These are phyloP conservation scores for Choiromyces venosus DNA, from an alignment of 495 filamentous ascomycete species.

Conservation along the genomic window DNA sequence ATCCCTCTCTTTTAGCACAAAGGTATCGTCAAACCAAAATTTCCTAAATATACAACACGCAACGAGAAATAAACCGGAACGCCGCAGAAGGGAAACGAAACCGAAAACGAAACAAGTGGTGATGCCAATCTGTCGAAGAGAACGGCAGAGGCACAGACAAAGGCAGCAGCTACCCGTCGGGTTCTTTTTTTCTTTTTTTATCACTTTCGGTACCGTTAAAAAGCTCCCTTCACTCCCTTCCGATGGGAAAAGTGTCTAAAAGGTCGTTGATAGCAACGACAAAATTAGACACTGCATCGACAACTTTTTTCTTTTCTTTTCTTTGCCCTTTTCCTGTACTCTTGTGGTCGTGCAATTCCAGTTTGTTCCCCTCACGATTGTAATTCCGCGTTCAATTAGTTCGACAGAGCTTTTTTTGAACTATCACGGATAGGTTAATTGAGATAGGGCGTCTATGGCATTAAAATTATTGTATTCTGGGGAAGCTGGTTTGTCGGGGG, in stretches of 20 bases:
- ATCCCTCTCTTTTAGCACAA: background rate
- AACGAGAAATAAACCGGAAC: conserved; percentile 20
- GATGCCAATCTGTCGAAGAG: conserved; percentile 10
- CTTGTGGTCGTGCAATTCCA: background rate
- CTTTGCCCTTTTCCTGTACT: background rate
- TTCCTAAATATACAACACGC: background rate
- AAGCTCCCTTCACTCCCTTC: background rate
- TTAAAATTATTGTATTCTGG: background rate
- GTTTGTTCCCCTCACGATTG: background rate
- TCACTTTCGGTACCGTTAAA: background rate
- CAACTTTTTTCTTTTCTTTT: background rate
- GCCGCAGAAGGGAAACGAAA: conserved; percentile 24
- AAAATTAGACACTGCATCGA: background rate
- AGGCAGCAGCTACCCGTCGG: background rate
- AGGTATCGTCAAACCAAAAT: background rate
- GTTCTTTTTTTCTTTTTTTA: background rate
- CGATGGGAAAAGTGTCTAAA: conserved; percentile 2
- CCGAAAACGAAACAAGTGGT: conserved; percentile 10
- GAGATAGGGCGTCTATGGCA: background rate
- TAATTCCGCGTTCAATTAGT: conserved; percentile 21
- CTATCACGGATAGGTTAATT: background rate
- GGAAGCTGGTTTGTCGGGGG: conserved; percentile 16
- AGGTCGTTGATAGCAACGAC: conserved; percentile 1
- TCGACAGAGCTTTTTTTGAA: conserved; percentile 12
- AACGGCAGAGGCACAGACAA: background rate